phyloP scores from a whole-genome alignment of 371 early-diverging fungal species.

The Blastocladiella emersonii region DNA sequence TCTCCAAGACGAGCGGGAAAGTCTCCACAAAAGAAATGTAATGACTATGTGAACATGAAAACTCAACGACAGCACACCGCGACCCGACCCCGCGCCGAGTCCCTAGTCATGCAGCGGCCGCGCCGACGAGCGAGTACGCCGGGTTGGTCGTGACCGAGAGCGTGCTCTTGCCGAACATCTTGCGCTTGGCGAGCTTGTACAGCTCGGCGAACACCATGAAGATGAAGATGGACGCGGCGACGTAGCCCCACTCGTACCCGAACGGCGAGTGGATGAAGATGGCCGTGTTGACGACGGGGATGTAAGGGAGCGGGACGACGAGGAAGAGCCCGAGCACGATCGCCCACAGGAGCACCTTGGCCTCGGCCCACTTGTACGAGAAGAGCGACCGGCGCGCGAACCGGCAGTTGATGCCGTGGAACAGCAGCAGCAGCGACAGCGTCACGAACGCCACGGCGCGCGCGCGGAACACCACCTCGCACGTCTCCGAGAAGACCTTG shows the following conservation, averaged over 20 bases:
- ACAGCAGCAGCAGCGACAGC: slow-evolving; percentile 42
- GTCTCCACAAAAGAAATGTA: too few species aligned
- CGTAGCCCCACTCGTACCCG: slow-evolving; percentile 63
- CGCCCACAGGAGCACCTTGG: slow-evolving; percentile 25
- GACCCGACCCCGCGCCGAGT: too few species aligned
- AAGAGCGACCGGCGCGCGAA: neutral
- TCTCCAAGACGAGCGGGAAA: too few species aligned
- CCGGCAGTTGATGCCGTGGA: neutral
- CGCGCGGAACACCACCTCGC: slow-evolving; percentile 53
- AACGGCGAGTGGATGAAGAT: slow-evolving; percentile 53
- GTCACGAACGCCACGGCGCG: slow-evolving; percentile 57
- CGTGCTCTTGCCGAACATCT: slow-evolving; percentile 14
- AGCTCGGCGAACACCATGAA: slow-evolving; percentile 44
- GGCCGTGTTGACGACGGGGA: slow-evolving; percentile 47
- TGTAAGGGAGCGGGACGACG: slow-evolving; percentile 45
- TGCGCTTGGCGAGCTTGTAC: slow-evolving; percentile 30
- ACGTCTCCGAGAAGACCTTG: slow-evolving; percentile 21
- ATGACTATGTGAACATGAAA: too few species aligned
- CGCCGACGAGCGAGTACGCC: too few species aligned
- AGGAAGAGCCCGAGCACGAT: slow-evolving; percentile 35
- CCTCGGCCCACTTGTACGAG: neutral
- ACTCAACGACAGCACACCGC: too few species aligned
- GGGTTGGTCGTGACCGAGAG: too few species aligned
- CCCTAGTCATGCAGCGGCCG: too few species aligned
- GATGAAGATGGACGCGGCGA: slow-evolving; percentile 35